A percentile compares a stretch with the other conserved stretches of the same genome.
Conservation (phyloP, 306 rosid genomes). For the Myrica gale region DNA sequence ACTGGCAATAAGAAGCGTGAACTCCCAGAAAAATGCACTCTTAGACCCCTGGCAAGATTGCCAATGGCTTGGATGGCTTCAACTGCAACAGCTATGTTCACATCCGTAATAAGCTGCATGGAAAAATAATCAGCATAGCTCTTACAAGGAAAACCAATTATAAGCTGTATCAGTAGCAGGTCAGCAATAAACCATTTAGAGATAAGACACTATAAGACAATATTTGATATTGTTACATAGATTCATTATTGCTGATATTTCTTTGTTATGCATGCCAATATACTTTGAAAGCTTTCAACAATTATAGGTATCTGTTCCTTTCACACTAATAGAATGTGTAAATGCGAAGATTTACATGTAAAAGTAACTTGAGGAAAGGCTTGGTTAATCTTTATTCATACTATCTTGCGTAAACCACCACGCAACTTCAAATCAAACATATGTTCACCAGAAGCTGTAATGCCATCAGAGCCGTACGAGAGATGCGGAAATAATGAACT, state of each 20-base stretch:
- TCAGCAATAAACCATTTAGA: not conserved
- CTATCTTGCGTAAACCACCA: not conserved
- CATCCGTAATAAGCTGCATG: slow-evolving; percentile 93
- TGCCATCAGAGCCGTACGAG: not conserved
- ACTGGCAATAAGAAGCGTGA: slow-evolving; percentile 92
- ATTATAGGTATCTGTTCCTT: no score
- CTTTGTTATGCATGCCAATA: no score
- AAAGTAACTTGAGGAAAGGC: not conserved
- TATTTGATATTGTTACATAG: no score
- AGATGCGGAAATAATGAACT: not conserved
- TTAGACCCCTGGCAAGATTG: slow-evolving; percentile 88
- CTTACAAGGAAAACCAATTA: not conserved
- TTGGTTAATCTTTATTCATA: not conserved
- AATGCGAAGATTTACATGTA: not conserved
- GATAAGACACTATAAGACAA: not conserved
- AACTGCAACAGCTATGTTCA: slow-evolving; percentile 98
- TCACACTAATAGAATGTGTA: no score
- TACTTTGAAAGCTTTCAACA: no score
- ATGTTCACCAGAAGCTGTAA: not conserved
- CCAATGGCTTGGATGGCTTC: slow-evolving; percentile 99
- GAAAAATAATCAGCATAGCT: slow-evolving; percentile 25
- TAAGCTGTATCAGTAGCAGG: slow-evolving; percentile 8
- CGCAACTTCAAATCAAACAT: not conserved
- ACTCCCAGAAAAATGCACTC: slow-evolving; percentile 88
- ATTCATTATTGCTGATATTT: no score